These are phyloP conservation scores for Dothistroma septosporum DNA, from an alignment of 2,329 filamentous ascomycete genomes.

Conservation along the genomic window DNA sequence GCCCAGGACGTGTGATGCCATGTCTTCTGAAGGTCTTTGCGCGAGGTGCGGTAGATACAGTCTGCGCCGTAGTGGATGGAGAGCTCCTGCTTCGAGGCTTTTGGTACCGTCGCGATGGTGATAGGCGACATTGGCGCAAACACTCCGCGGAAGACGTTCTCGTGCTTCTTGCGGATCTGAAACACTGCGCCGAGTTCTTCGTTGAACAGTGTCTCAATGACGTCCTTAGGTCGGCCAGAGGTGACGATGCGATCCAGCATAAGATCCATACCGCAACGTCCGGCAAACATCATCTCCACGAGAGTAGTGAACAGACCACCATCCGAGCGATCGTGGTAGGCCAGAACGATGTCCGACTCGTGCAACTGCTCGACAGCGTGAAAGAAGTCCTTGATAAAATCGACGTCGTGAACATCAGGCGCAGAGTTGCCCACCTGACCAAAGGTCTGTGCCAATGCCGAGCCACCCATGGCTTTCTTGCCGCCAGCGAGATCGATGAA, in stretches of 20 bases:
- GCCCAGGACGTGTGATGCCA: constrained; percentile 87
- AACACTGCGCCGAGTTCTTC: constrained; percentile 95
- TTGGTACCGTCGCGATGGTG: constrained; percentile 74
- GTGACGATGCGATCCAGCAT: constrained; percentile 72
- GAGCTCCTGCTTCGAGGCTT: constrained; percentile 67
- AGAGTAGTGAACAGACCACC: constrained; percentile 87
- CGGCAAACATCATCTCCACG: constrained; percentile 97
- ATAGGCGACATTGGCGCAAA: constrained; percentile 80
- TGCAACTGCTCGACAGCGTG: constrained; percentile 72
- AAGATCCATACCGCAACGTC: constrained; percentile 80
- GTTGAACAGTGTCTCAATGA: constrained; percentile 83
- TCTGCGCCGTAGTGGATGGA: constrained; percentile 68
- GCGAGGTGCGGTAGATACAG: constrained; percentile 64
- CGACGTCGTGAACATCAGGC: constrained; percentile 78
- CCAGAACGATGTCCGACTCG: constrained; percentile 70
- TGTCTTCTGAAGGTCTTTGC: constrained; percentile 73
- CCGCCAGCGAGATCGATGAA: constrained; percentile 86
- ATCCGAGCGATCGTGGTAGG: constrained; percentile 92
- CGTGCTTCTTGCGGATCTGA: constrained; percentile 81
- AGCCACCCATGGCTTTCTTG: constrained; percentile 79
- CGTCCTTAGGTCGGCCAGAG: constrained; percentile 51
- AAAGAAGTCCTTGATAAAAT: constrained; percentile 83
- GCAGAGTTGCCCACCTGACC: constrained; percentile 78
- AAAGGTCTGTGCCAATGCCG: constrained; percentile 84
- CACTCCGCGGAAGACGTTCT: constrained; percentile 79